These are phyloP conservation scores for Telfairia occidentalis DNA, from an alignment of 331 rosid species.

Conservation along the genomic window DNA sequence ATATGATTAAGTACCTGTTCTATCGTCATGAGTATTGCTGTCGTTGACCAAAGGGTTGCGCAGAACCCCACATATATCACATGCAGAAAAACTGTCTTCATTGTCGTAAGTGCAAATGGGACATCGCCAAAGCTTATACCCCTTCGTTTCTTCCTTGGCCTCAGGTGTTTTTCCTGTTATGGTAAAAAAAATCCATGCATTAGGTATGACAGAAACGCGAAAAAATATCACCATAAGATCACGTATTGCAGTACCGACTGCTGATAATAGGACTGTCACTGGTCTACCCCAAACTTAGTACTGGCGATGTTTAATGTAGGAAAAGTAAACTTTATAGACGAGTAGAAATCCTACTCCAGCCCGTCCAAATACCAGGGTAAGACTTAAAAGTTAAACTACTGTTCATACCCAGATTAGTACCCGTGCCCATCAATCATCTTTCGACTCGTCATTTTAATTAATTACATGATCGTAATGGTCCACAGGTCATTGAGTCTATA, in stretches of 20 bases:
- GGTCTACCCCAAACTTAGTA: background rate
- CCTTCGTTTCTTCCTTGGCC: constrained; percentile 31
- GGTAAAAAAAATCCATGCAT: constrained; percentile 11
- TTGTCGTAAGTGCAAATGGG: constrained; percentile 80
- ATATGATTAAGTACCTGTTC: constrained; percentile 47
- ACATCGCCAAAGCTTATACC: constrained; percentile 55
- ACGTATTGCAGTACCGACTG: background rate
- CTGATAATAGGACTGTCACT: background rate
- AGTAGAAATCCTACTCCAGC: background rate
- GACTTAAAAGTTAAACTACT: background rate
- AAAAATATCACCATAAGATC: background rate
- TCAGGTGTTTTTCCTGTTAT: constrained; percentile 33
- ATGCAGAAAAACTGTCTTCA: constrained; percentile 48
- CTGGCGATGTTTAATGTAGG: background rate
- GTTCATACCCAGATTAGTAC: background rate
- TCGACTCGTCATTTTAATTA: background rate
- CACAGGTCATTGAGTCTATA: background rate
- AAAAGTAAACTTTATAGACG: background rate
- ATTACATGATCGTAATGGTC: too few species aligned
- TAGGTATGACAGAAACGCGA: background rate
- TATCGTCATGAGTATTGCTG: constrained; percentile 20
- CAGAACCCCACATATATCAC: constrained; percentile 90
- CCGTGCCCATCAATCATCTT: background rate
- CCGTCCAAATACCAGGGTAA: background rate
- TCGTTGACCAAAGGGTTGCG: constrained; percentile 33